A percentile compares a stretch with the other conserved stretches of the same genome.
phyloP scores from a whole-genome alignment of 2,329 filamentous ascomycete species.

The Nemania diffusa region DNA sequence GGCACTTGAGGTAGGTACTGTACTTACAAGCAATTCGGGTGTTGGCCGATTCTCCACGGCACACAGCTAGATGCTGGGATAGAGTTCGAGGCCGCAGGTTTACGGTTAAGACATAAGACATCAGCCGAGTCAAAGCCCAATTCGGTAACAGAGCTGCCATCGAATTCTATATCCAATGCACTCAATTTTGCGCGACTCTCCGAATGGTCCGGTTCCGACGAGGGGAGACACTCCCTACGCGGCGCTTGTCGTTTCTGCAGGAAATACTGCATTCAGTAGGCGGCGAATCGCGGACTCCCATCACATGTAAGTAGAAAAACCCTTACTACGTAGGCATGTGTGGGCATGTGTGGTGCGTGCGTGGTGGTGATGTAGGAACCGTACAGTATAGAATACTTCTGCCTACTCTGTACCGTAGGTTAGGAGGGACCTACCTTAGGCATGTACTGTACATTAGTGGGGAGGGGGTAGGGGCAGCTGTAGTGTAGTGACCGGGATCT shows the following conservation, averaged over 20 bases:
- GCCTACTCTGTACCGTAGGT: no score
- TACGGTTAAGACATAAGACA: conserved; percentile 16
- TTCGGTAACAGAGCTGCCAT: background rate
- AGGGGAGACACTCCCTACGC: conserved; percentile 7
- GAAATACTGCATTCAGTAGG: conserved; percentile 18
- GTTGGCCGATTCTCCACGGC: no score
- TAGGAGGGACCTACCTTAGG: background rate
- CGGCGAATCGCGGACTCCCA: conserved; percentile 15
- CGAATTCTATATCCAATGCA: background rate
- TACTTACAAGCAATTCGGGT: background rate
- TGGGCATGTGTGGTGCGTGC: background rate
- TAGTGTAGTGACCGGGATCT: conserved; percentile 21
- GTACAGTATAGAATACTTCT: no score
- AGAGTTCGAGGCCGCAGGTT: conserved; percentile 7
- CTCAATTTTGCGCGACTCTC: conserved; percentile 5
- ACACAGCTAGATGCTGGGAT: no score
- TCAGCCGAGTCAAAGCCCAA: conserved; percentile 15
- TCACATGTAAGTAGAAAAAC: conserved; percentile 8
- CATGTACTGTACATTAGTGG: conserved; percentile 1
- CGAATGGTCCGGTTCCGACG: background rate
- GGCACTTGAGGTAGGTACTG: background rate
- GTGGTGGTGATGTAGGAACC: background rate
- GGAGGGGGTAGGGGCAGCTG: background rate
- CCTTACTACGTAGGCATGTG: background rate
- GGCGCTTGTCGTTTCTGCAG: conserved; percentile 17